Conservation (phyloP, 2,329 filamentous ascomycete species). For the Metarhizium brunneum region DNA sequence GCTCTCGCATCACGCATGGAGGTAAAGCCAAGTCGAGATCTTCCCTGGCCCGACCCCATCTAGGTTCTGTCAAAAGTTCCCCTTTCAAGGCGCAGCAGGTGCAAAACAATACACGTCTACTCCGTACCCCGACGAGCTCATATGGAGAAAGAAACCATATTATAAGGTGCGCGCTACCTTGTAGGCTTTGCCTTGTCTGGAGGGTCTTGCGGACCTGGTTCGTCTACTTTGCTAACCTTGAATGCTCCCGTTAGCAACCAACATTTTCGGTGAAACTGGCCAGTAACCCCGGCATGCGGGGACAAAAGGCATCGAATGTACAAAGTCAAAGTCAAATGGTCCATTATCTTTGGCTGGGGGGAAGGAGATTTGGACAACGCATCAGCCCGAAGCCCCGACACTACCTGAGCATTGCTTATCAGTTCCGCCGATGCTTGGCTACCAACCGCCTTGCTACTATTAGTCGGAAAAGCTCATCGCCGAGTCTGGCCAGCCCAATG, state of each 20-base stretch:
- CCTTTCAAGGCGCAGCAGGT: not conserved
- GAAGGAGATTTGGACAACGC: constrained; percentile 1
- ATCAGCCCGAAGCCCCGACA: not conserved
- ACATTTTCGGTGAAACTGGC: not conserved
- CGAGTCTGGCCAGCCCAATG: constrained; percentile 19
- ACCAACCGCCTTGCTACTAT: not conserved
- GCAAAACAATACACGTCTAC: not conserved
- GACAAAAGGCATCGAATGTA: not conserved
- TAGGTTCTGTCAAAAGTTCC: constrained; percentile 2
- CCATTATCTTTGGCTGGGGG: not conserved
- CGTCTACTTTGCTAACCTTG: not conserved
- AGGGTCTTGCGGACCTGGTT: not conserved
- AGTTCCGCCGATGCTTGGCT: constrained; percentile 3
- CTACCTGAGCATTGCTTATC: constrained; percentile 4
- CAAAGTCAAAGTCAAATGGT: not conserved
- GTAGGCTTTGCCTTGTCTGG: too few relatives aligned
- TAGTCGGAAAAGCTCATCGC: constrained; percentile 1
- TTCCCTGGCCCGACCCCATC: not conserved
- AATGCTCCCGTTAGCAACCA: not conserved
- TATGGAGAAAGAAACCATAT: not conserved
- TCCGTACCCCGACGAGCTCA: not conserved
- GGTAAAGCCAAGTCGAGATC: not conserved
- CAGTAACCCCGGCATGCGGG: not conserved
- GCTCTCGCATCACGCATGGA: constrained; percentile 7
- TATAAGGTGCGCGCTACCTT: too few relatives aligned